phyloP scores from a whole-genome alignment of 345 rosid species.

The Lepidium africanum region DNA sequence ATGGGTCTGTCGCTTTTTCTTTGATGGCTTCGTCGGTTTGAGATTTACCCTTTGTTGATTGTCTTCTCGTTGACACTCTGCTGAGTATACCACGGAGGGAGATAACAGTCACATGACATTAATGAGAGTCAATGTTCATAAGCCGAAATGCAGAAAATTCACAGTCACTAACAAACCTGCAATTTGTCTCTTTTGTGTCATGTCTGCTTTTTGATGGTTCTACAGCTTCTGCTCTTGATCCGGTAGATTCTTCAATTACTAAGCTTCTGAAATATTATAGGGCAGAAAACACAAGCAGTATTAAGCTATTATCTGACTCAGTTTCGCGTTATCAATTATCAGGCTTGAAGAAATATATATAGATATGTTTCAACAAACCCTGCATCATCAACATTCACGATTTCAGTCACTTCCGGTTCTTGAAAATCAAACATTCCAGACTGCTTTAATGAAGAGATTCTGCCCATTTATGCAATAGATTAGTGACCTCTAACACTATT shows the following conservation, averaged over 20 bases:
- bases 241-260: conserved; percentile 23
- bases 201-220: conserved; percentile 25
- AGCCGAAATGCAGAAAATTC: not conserved
- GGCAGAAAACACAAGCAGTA: not conserved
- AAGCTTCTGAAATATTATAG: conserved; percentile 11
- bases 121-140: not conserved
- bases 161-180: conserved; percentile 35
- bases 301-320: not conserved
- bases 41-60: conserved; percentile 25
- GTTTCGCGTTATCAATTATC: not conserved
- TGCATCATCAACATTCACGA: conserved; percentile 25
- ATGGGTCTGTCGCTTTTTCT: conserved; percentile 6
- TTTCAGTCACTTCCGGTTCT: conserved; percentile 19
- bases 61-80: conserved; percentile 33
- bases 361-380: conserved; percentile 32
- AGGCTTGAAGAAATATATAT: not conserved
- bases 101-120: not conserved
- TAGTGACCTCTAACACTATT: conserved; percentile 5
- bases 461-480: conserved; percentile 7
- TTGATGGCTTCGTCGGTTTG: conserved; percentile 8
- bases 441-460: conserved; percentile 22
- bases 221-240: conserved; percentile 27
- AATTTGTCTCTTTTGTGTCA: conserved; percentile 26
- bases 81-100: not conserved
- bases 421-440: conserved; percentile 24